Evolutionary conservation across 768 basidiomycete genomes (phyloP).

Genomic region (Lactifluus piperatus): DNA sequence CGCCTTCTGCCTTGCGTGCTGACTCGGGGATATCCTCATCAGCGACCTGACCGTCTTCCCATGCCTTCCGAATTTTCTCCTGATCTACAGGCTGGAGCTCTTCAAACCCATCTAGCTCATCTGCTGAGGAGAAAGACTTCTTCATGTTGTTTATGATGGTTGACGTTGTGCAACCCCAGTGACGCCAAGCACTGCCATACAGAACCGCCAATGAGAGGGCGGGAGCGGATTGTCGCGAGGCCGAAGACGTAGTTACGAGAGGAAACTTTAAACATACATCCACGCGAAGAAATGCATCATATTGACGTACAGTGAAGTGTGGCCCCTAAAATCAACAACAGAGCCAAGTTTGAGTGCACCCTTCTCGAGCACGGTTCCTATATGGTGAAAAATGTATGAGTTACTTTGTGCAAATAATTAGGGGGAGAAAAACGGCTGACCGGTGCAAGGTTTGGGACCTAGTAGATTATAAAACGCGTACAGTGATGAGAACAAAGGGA

Average conservation of each 20-base stretch:
- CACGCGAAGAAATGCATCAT: background rate
- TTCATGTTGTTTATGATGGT: constrained; percentile 69
- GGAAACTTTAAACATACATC: background rate
- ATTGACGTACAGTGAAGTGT: constrained; percentile 49
- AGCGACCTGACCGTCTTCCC: constrained; percentile 68
- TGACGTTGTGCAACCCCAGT: constrained; percentile 81
- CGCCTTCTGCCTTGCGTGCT: constrained; percentile 48
- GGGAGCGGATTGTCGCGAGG: background rate
- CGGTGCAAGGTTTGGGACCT: constrained; percentile 74
- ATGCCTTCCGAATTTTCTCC: constrained; percentile 61
- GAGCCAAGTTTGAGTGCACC: constrained; percentile 66
- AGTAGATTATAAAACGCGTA: constrained; percentile 20
- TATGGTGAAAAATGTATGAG: constrained; percentile 21
- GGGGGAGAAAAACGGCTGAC: constrained; percentile 30
- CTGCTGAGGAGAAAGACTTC: constrained; percentile 42
- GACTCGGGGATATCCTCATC: constrained; percentile 76
- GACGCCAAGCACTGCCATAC: constrained; percentile 63
- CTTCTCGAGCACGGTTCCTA: constrained; percentile 67
- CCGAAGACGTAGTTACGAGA: background rate
- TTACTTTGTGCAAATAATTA: constrained; percentile 5
- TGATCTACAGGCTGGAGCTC: constrained; percentile 63
- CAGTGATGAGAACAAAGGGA: constrained; percentile 22
- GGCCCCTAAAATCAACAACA: constrained; percentile 64
- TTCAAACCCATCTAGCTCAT: constrained; percentile 82
- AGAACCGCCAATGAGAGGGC: background rate